Conservation (phyloP, 108 stramenopile species). For the Cyclotella choctawhatcheeana region DNA sequence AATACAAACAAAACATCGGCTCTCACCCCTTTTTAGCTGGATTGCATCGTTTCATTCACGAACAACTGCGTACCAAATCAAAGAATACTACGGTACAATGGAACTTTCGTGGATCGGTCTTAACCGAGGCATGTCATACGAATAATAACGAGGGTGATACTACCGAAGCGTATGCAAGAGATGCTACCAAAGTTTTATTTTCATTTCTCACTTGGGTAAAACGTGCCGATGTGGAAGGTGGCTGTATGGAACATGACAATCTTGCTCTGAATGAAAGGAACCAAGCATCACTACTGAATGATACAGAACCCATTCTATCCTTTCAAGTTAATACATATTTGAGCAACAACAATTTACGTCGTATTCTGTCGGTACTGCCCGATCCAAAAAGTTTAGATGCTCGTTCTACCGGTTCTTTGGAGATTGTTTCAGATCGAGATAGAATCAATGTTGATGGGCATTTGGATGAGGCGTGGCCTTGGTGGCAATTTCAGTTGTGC, state of each 20-base stretch:
- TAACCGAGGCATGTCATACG: conserved; percentile 45
- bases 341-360: conserved; percentile 39
- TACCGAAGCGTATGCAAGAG: conserved; percentile 37
- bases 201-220: conserved; percentile 39
- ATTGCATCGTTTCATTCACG: conserved; percentile 35
- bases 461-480: conserved; percentile 44
- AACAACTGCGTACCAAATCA: conserved; percentile 28
- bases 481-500: conserved; percentile 35
- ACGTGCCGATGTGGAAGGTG: conserved; percentile 38
- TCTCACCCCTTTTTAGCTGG: conserved; percentile 51
- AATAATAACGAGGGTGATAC: conserved; percentile 7
- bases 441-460: conserved; percentile 46
- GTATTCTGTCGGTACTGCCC: conserved; percentile 35
- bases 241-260: background rate
- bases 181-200: conserved; percentile 43
- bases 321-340: conserved; percentile 43
- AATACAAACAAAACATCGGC: conserved; percentile 46
- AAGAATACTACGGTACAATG: conserved; percentile 33
- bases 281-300: background rate
- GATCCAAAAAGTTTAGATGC: conserved; percentile 48
- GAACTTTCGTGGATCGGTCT: conserved; percentile 46
- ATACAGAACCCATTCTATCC: conserved; percentile 27
- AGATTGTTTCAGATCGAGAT: conserved; percentile 18
- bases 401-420: conserved; percentile 41
- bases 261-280: background rate